These are phyloP conservation scores for Rhododendron mucronatum DNA, from an alignment of 148 eudicot species.

Conservation along the genomic window DNA sequence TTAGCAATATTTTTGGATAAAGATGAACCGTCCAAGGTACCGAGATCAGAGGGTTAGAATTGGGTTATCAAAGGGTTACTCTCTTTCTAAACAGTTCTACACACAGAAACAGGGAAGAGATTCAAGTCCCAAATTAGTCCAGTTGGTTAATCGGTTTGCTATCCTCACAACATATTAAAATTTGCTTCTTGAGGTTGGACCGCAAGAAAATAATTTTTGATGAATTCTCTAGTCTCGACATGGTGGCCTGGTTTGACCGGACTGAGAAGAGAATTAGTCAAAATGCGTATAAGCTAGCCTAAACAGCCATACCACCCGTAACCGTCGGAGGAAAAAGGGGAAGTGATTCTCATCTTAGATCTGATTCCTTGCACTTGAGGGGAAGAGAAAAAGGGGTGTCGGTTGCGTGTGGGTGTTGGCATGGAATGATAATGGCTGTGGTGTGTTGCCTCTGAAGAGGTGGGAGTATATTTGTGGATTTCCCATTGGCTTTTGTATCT, in stretches of 20 bases:
- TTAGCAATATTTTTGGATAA: constrained; percentile 1
- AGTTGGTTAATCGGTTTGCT: background rate
- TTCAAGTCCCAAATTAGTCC: background rate
- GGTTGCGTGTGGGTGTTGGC: constrained; percentile 1
- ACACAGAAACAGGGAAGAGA: background rate
- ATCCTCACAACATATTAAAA: no score
- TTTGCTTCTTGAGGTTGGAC: no score
- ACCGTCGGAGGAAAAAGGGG: background rate
- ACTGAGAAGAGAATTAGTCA: no score
- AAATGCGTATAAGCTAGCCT: accelerated
- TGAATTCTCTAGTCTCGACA: background rate
- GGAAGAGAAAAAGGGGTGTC: background rate
- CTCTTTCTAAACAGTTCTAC: background rate
- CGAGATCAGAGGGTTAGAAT: background rate
- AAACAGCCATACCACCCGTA: no score
- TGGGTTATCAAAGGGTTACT: background rate
- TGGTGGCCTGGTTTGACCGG: no score
- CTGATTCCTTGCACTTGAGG: background rate
- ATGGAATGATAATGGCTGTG: background rate
- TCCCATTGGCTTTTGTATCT: no score
- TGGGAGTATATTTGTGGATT: background rate
- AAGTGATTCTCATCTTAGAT: background rate
- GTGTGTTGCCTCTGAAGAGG: background rate
- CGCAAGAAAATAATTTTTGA: no score
- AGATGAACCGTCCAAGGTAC: constrained; percentile 3